A percentile compares a stretch with the other conserved stretches of the same genome.
phyloP scores from a whole-genome alignment of 306 rosid genomes.

The Canavalia gladiata region DNA sequence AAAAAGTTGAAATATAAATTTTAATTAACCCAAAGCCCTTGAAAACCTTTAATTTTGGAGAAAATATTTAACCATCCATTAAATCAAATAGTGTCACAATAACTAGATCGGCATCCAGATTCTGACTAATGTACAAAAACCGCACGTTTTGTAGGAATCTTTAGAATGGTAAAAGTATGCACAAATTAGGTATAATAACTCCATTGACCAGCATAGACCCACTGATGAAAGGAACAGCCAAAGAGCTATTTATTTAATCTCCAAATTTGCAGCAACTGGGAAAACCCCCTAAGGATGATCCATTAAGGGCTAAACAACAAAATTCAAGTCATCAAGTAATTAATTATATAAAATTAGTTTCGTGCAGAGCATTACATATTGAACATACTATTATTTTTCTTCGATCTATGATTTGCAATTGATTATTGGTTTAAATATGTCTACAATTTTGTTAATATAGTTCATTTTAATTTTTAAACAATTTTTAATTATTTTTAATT shows the following conservation, averaged over 20 bases:
- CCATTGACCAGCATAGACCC: not conserved
- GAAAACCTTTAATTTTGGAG: not conserved
- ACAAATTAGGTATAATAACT: not conserved
- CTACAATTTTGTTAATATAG: no score
- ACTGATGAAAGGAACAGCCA: not conserved
- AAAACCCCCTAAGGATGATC: not conserved
- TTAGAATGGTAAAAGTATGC: not conserved
- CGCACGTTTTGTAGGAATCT: not conserved
- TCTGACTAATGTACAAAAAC: not conserved
- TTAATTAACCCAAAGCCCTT: not conserved
- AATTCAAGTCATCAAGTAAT: not conserved
- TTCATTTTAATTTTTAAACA: no score
- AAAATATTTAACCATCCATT: not conserved
- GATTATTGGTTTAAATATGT: no score
- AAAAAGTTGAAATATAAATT: not conserved
- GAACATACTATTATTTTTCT: no score
- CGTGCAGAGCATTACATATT: no score
- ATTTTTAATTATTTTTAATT: no score
- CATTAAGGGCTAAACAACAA: not conserved
- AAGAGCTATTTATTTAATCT: no score
- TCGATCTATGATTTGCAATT: no score
- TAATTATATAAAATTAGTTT: not conserved
- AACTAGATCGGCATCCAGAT: not conserved
- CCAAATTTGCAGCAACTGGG: not conserved
- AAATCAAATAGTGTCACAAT: not conserved